Base-by-base conservation (phyloP, 768 basidiomycete genomes). In the Hygrocybe coccinea region DNA sequence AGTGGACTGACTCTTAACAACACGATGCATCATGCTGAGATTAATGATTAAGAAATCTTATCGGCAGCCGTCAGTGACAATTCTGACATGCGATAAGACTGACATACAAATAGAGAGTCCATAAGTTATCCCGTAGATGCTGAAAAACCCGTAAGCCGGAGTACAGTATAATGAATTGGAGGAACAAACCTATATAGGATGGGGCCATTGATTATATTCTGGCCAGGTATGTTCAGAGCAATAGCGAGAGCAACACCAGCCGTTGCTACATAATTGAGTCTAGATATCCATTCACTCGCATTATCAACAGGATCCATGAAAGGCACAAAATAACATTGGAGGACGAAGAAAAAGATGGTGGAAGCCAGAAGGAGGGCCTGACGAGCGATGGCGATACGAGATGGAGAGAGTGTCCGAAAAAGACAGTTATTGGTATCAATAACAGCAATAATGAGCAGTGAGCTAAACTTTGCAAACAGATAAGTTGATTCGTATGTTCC, bases 241-340 rank as follows among this genome's bases (percentile, higher is more conserved):
- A 85, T 79, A n/a, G 75, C 70, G 19, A 91, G 74, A 2, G 88
- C 84, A 34, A 86, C 76, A 19, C 76, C 66, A 29, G 87, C 77
- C 9, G 87, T 86, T 25, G 78, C 63, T 39, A 89, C 75, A 67
- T 88, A 91, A 65, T 86, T 86, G 44, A 86, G 66, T 49, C 89
- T 69, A 43, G 86, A 87, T 10, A 78, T 77, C 81, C 84, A 87
- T 75, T 89, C 87, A 65, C 82, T 85, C 1, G 86, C 85, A 67
- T 89, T 89, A 66, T 81, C 81, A 56, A 85, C 78, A 17, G 86
- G 85, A 62, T 88, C 81, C 56, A 84, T 62, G 65, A 89, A 89
- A 5, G 87, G 86, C 1, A 76, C 75, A 51, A 81, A 70, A 25
- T 79, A 63, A 60, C 83, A 85, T 61, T 89, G 87, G 3, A 80